Evolutionary conservation across 139 green algal genomes (phyloP).

Genomic region (Chlorella sp.): DNA sequence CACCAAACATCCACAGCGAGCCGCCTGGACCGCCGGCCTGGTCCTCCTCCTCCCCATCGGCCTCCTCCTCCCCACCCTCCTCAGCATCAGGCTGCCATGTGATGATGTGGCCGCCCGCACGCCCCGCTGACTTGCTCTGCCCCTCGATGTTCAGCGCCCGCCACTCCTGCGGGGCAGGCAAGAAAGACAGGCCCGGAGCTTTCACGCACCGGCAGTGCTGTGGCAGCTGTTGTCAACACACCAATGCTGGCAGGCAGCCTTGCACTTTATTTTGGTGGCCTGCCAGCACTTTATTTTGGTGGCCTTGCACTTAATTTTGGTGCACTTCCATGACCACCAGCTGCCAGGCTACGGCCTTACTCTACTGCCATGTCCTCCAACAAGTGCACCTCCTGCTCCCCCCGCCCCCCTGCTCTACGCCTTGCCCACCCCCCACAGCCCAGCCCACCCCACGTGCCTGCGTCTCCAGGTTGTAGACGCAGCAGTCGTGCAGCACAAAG

Average conservation of each 20-base stretch:
- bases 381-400: too few relatives aligned
- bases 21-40: not conserved
- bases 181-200: not conserved
- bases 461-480: not conserved
- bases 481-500: constrained; percentile 87
- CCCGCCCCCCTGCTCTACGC: not conserved
- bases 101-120: constrained; percentile 3
- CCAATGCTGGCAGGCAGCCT: not conserved
- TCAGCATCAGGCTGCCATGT: not conserved
- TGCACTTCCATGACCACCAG: not conserved
- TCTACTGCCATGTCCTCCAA: too few relatives aligned
- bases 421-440: not conserved
- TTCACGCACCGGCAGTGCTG: not conserved
- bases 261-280: not conserved
- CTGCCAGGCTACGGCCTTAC: too few relatives aligned
- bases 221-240: not conserved
- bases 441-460: not conserved
- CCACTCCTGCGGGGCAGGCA: constrained; percentile 1
- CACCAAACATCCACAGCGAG: constrained; percentile 10
- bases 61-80: not conserved
- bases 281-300: not conserved
- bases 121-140: constrained; percentile 1
- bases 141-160: not conserved
- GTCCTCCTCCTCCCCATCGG: too few relatives aligned
- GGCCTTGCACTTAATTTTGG: not conserved